Base-by-base conservation (phyloP, 805 yeast species). In the Clavispora fructus region DNA sequence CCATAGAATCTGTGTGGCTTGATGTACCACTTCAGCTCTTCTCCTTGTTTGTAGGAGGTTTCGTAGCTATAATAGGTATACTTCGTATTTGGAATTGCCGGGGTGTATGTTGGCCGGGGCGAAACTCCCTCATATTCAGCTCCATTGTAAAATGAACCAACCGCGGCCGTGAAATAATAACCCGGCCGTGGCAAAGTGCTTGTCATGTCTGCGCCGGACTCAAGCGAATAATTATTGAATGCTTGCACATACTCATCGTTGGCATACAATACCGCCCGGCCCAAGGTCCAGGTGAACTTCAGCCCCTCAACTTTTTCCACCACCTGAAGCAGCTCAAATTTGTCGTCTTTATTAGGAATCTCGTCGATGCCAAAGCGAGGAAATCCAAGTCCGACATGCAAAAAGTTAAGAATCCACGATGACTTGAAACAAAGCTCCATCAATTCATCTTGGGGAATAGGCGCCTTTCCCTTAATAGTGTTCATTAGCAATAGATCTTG, bases 191-290 rank as follows among this genome's bases (percentile, higher is more conserved):
- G 38, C 6, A 43, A 29, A 11, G 47, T 42, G 2, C 39, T 39
- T 12, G 37, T 42, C 9, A 39, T 39, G 9, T 71, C 62, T 7
- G 53, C 50, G 16, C 27, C 27, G 10, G 57, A 4, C 13, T 46
- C 46, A 10, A 33, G 8, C 2, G 71, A 57, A 39, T 51, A 58
- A 46, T 68, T 70, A 48, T 67, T 68, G 54, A 56, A 74, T 4
- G 71, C 77, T 48, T 57, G 72, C 30, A 66, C 65, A 48, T 72
- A 72, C 63, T 78, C 87, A 60, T 71, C 80, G 50, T 73, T 74
- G 4, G 85, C 78, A 57, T 84, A 84, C 19, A 84, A 60, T 9
- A 83, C 60, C 1, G 89, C 89, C 31, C 83, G 61, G 6, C 83
- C 84, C 42, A 76, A 56, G 6, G 83, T 78, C 83, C 83, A 79